These are phyloP conservation scores for Moesziomyces sp. DNA, from an alignment of 1,284 basidiomycete species.

Conservation along the genomic window DNA sequence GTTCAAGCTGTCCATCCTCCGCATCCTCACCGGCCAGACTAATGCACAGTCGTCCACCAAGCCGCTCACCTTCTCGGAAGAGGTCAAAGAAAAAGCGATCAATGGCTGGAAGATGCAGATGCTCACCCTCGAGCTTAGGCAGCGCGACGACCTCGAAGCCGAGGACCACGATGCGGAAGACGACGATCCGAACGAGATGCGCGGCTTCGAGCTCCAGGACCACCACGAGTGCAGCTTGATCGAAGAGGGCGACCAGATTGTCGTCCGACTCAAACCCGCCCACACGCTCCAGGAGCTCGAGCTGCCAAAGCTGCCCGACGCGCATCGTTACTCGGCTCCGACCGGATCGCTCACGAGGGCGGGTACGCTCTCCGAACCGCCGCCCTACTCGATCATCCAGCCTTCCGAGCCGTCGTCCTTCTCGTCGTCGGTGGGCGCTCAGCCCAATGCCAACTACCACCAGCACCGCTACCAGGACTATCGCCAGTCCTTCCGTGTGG, in stretches of 20 bases:
- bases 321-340: conserved; percentile 56
- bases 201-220: conserved; percentile 60
- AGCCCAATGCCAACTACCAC: conserved; percentile 64
- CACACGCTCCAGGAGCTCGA: conserved; percentile 52
- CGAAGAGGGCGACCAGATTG: conserved; percentile 63
- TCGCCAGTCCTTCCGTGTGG: conserved; percentile 56
- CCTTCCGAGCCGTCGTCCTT: conserved; percentile 65
- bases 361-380: conserved; percentile 51
- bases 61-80: conserved; percentile 58
- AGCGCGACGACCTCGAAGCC: conserved; percentile 52
- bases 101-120: conserved; percentile 65
- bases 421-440: conserved; percentile 62
- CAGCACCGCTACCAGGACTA: conserved; percentile 58
- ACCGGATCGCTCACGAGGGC: conserved; percentile 42
- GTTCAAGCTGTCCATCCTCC: conserved; percentile 59
- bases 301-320: conserved; percentile 51
- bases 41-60: conserved; percentile 33
- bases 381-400: conserved; percentile 52
- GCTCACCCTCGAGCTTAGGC: conserved; percentile 63
- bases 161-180: conserved; percentile 7
- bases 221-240: conserved; percentile 65
- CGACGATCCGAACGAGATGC: conserved; percentile 10
- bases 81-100: conserved; percentile 63
- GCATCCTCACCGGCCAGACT: conserved; percentile 61
- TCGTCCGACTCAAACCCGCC: conserved; percentile 50